These are phyloP conservation scores for Jasminum sambac DNA, from an alignment of 257 asterid species.

Conservation along the genomic window DNA sequence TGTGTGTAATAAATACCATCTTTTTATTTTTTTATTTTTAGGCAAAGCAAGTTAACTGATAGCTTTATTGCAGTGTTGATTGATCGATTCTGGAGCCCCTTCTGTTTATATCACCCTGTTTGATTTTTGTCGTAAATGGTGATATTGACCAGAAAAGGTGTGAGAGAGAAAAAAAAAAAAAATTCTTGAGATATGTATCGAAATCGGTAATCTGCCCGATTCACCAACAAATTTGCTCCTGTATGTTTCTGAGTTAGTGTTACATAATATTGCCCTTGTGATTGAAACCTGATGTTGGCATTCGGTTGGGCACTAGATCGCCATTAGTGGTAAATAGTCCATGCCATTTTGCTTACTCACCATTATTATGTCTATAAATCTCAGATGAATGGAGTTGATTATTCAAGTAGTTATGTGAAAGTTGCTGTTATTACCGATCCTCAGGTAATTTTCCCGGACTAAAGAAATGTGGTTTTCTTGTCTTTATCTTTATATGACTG, in stretches of 20 bases:
- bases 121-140: not conserved
- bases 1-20: not conserved
- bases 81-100: not conserved
- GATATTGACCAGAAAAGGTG: not conserved
- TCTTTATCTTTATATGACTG: constrained; percentile 13
- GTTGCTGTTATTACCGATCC: constrained; percentile 90
- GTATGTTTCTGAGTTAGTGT: not conserved
- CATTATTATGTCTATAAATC: constrained; percentile 23
- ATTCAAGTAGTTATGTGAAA: constrained; percentile 55
- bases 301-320: not conserved
- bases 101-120: not conserved
- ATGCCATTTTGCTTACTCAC: constrained; percentile 10
- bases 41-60: not conserved
- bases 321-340: not conserved
- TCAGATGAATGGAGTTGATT: constrained; percentile 53
- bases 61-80: not conserved
- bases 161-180: not conserved
- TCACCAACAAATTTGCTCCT: not conserved
- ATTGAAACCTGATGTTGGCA: not conserved
- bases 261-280: not conserved
- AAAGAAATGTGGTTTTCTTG: constrained; percentile 3
- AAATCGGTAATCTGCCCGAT: not conserved
- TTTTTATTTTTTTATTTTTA: not conserved
- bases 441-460: constrained; percentile 54
- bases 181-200: not conserved